Percentiles rank a stretch among this genome's conserved stretches.
These are phyloP conservation scores for Gnaphalium uliginosum DNA, from an alignment of 129 eudicot genomes.

Conservation along the genomic window DNA sequence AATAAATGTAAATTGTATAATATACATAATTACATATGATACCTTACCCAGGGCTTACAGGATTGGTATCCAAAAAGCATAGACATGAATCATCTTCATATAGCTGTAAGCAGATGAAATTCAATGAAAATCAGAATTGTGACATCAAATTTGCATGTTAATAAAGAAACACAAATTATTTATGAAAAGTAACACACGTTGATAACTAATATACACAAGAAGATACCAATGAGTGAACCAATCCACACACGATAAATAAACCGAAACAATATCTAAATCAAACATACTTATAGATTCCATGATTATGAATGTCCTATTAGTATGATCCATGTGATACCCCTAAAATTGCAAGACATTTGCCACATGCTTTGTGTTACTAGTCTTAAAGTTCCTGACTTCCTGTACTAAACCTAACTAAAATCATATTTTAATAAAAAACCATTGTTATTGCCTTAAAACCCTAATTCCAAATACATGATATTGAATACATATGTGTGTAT, in stretches of 20 bases:
- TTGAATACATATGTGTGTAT: too few relatives aligned
- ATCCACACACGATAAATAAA: background rate
- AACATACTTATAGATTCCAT: background rate
- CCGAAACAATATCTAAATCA: background rate
- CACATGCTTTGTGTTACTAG: slow-evolving; percentile 18
- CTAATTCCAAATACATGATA: too few relatives aligned
- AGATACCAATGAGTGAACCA: background rate
- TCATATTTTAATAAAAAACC: background rate
- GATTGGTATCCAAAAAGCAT: slow-evolving; percentile 88
- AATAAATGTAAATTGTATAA: background rate
- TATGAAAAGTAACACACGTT: slow-evolving; percentile 2
- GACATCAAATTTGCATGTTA: slow-evolving; percentile 3
- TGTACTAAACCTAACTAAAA: background rate
- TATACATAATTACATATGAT: slow-evolving; percentile 34
- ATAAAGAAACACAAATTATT: background rate
- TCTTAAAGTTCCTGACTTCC: background rate
- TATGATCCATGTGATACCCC: background rate
- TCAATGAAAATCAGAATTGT: slow-evolving; percentile 23
- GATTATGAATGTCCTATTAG: too few relatives aligned
- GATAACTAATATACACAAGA: background rate
- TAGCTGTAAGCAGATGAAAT: slow-evolving; percentile 50
- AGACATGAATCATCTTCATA: slow-evolving; percentile 89
- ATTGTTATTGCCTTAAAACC: background rate
- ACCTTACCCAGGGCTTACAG: slow-evolving; percentile 97
- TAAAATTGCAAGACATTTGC: background rate